phyloP scores from a whole-genome alignment of 2,329 filamentous ascomycete genomes.

The Ophiocordyceps polyrhachis-furcata region DNA sequence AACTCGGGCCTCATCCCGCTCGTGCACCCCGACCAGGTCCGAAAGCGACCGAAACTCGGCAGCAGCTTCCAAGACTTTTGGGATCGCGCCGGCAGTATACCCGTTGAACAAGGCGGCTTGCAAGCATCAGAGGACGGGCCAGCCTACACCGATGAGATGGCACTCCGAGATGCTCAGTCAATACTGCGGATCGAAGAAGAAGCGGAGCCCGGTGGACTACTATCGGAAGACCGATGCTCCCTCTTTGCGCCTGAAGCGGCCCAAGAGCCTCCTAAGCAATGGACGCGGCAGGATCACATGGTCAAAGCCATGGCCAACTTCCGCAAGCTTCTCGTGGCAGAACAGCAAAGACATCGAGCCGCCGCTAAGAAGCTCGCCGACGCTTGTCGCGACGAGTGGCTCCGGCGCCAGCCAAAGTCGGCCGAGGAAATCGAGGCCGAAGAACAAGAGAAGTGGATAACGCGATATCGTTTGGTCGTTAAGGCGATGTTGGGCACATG shows the following conservation, averaged over 20 bases:
- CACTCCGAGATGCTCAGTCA: constrained; percentile 47
- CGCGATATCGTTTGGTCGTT: constrained; percentile 54
- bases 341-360: constrained; percentile 60
- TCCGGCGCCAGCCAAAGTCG: constrained; percentile 53
- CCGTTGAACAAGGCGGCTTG: constrained; percentile 40
- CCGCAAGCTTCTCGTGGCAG: constrained; percentile 57
- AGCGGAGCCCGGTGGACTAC: constrained; percentile 52
- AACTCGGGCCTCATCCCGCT: constrained; percentile 28
- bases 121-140: constrained; percentile 34
- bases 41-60: constrained; percentile 32
- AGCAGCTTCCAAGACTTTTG: constrained; percentile 40
- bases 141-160: constrained; percentile 40
- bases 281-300: constrained; percentile 75
- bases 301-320: constrained; percentile 65
- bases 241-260: constrained; percentile 52
- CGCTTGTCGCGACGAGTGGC: constrained; percentile 60
- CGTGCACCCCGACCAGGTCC: constrained; percentile 39
- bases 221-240: constrained; percentile 52
- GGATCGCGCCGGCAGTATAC: constrained; percentile 26
- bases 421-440: constrained; percentile 70
- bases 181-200: constrained; percentile 55
- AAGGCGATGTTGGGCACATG: constrained; percentile 36
- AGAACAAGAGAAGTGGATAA: constrained; percentile 45
- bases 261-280: constrained; percentile 61
- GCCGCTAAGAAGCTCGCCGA: constrained; percentile 64